Percentiles rank a stretch among this genome's conserved stretches.
phyloP scores from a whole-genome alignment of 1,284 basidiomycete species.

The Leccinum griseonigrum region DNA sequence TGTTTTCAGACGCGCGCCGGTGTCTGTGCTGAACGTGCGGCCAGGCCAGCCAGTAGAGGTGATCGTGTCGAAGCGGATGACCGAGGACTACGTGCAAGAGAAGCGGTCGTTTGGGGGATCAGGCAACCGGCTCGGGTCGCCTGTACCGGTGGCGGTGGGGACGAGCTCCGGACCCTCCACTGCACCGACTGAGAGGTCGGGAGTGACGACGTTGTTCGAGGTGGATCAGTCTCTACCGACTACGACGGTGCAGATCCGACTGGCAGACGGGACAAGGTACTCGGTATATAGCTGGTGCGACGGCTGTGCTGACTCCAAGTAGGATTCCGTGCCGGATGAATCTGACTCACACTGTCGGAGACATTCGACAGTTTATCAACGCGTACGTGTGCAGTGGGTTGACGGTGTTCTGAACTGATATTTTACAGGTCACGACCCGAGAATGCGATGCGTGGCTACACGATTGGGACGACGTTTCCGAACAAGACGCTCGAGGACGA shows the following conservation, averaged over 20 bases:
- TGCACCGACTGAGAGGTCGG: conserved; percentile 31
- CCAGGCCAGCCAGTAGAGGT: conserved; percentile 87
- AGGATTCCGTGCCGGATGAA: conserved; percentile 91
- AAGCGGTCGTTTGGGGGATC: conserved; percentile 63
- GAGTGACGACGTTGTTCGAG: conserved; percentile 62
- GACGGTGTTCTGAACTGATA: neutral
- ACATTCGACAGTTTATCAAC: conserved; percentile 86
- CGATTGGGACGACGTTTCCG: conserved; percentile 85
- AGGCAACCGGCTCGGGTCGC: conserved; percentile 83
- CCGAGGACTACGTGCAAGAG: conserved; percentile 73
- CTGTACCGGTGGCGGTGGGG: conserved; percentile 39
- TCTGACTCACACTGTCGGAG: conserved; percentile 84
- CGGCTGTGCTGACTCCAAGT: neutral
- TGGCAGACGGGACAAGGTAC: conserved; percentile 89
- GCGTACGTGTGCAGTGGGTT: conserved; percentile 57
- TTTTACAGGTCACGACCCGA: conserved; percentile 68
- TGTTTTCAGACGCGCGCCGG: conserved; percentile 68
- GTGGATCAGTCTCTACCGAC: conserved; percentile 81
- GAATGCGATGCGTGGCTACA: conserved; percentile 62
- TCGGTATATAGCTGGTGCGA: conserved; percentile 12
- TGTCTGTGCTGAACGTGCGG: conserved; percentile 73
- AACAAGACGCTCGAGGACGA: conserved; percentile 72
- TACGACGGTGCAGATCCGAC: conserved; percentile 88
- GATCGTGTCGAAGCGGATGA: conserved; percentile 70
- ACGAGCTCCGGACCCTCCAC: conserved; percentile 54